Evolutionary conservation across 2,329 filamentous ascomycete species (phyloP), one percentile per base, ranked within the genome.

Genomic region (Rhexocercosporidium sp.): DNA sequence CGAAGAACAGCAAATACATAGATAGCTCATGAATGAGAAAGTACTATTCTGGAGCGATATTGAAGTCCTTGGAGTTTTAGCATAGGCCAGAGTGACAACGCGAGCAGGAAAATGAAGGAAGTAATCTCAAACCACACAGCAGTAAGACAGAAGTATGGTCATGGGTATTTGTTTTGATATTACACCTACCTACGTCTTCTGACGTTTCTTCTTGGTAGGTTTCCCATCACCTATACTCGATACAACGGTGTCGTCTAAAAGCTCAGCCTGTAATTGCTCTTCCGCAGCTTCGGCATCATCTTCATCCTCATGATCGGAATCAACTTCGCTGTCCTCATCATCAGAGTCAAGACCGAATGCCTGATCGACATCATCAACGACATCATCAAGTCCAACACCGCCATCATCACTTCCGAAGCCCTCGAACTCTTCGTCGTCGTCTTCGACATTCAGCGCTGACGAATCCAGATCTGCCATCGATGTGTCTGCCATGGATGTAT

Each of bases 341-440:
- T 81, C 79, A 56, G 72, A 74, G 34, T 75, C 73, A 27, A 77
- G 72, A 25, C 74, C 75, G 59, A 77, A 77, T 47, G 74, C 75
- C 41, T 71, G 69, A 64, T 77, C 75, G 9, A 75, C 73, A 54
- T 75, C 71, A 34, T 64, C 74, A 20, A 70, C 71, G 14, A 74
- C 70, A 70, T 75, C 71, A 66, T 75, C 71, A 18, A 75, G 57
- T 20, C 67, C 70, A n/a, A 71, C 72, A 22, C 74, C 75, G 49
- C 71, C 74, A 59, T 74, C 75, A 46, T 82, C 82, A 57, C 79
- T 83, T 16, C 77, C 81, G 57, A 86, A 86, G 34, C 84, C 84
- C 46, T 81, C 81, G 66, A 86, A 86, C 22, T 72, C 72, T n/a
- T 71, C 81, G 1, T 78, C 79, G 7, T 75, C 77, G 6, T 79